Conservation (phyloP, 1,284 basidiomycete species). For the Ustilago bromivora region DNA sequence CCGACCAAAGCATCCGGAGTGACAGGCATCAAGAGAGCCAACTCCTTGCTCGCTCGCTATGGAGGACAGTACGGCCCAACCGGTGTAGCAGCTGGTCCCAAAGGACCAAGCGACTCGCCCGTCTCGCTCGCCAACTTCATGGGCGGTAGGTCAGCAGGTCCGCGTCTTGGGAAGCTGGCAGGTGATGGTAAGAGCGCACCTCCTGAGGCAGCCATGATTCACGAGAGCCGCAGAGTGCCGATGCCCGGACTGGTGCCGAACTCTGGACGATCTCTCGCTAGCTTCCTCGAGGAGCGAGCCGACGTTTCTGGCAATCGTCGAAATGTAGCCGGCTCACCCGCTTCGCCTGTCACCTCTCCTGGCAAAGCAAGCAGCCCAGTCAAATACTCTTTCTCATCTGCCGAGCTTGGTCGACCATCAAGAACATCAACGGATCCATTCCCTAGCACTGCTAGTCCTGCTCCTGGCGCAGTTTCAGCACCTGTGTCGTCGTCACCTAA, state of each 20-base stretch:
- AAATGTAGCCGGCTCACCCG: slow-evolving; percentile 16
- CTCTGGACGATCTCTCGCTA: slow-evolving; percentile 56
- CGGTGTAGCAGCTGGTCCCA: slow-evolving; percentile 55
- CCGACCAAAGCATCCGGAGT: slow-evolving; percentile 42
- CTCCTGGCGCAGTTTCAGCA: slow-evolving; percentile 3
- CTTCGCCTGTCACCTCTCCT: slow-evolving; percentile 28
- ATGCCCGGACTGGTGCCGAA: slow-evolving; percentile 52
- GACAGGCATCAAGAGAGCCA: slow-evolving; percentile 42
- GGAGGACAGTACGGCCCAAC: slow-evolving; percentile 68
- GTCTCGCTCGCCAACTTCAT: slow-evolving; percentile 68
- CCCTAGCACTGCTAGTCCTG: slow-evolving; percentile 5
- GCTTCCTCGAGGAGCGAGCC: slow-evolving; percentile 62
- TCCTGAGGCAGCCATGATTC: slow-evolving; percentile 59
- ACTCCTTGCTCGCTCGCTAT: slow-evolving; percentile 62
- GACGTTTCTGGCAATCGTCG: slow-evolving; percentile 22
- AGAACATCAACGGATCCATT: slow-evolving; percentile 9
- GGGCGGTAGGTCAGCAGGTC: slow-evolving; percentile 65
- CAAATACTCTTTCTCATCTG: slow-evolving; percentile 43
- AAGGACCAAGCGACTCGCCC: slow-evolving; percentile 39
- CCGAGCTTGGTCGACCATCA: slow-evolving; percentile 36
- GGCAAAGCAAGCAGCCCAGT: slow-evolving; percentile 34
- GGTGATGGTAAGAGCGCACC: slow-evolving; percentile 65
- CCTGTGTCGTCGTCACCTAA: slow-evolving; percentile 36
- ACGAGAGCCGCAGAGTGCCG: slow-evolving; percentile 47
- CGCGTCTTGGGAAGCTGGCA: slow-evolving; percentile 63